Evolutionary conservation across 106 monocot genomes (phyloP), one percentile per base, ranked within the genome.

Genomic region (Vanilla planifolia): DNA sequence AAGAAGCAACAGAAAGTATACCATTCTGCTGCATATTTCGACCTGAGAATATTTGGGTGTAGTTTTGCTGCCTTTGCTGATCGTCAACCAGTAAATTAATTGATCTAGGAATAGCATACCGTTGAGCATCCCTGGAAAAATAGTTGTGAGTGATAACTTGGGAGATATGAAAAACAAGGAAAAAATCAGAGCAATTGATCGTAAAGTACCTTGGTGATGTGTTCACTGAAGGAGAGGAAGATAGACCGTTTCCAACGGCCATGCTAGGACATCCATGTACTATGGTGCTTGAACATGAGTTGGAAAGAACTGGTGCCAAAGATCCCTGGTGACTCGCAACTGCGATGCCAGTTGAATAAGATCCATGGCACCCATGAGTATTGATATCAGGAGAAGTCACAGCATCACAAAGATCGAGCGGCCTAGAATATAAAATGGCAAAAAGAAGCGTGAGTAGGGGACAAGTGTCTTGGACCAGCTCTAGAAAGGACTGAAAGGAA

Each of bases 381-480:
- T 67, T 41, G 41, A 46, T 45, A 41, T 87, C 90, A 61, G 75
- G 20, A 62, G 86, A 64, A 46, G 75, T 63, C 25, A 66, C 59
- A 41, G 75, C 70, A 67, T 91, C 90, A 73, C 86, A 83, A 60
- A 96, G 67, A 79, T 96, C 96, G 60, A 87, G 70, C 57, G 96
- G 90, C 62, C 96, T 96, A 71, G 47, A 52, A 59, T 42, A 41
- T 16, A 64, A n/a, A 16, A 0, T 33, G 33, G 33, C 48, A 61
- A 36, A 21, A 43, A 53, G 61, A 35, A 36, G 36, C 17, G 40
- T 26, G 43, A 41, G 27, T 19, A 9, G 6, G 42, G 48, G 41
- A 45, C 22, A 8, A n/a, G n/a, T n/a, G n/a, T n/a, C n/a, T n/a
- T n/a, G n/a, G 15, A 22, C 35, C 25, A 29, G 8, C 48, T n/a